phyloP scores from a whole-genome alignment of 176 grass and related monocot genomes.

The Phragmites australis region DNA sequence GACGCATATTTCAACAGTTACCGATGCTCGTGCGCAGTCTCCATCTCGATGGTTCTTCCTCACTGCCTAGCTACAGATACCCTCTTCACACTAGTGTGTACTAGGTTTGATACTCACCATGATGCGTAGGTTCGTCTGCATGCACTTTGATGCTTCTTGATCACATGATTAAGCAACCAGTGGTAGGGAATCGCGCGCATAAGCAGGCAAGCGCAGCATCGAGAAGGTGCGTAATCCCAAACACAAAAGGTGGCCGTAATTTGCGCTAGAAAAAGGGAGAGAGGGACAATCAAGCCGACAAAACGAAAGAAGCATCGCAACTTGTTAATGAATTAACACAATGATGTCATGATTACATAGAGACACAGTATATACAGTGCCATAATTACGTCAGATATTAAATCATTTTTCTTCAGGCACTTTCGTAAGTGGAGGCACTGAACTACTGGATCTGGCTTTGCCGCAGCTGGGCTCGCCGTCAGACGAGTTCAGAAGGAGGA shows the following conservation, averaged over 20 bases:
- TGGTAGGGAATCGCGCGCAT: not conserved
- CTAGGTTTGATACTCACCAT: not conserved
- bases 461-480: conserved; percentile 18
- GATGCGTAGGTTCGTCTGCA: not conserved
- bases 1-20: too few species aligned
- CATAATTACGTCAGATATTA: conserved; percentile 37
- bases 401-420: too few species aligned
- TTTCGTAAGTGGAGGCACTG: not conserved
- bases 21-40: not conserved
- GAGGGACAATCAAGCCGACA: conserved; percentile 48
- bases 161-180: not conserved
- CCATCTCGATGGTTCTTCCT: conserved; percentile 10
- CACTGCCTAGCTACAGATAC: not conserved
- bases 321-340: conserved; percentile 7
- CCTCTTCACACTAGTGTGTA: not conserved
- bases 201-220: not conserved
- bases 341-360: conserved; percentile 43
- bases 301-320: conserved; percentile 48
- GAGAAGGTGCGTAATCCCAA: conserved; percentile 17
- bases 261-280: conserved; percentile 41
- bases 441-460: conserved; percentile 31
- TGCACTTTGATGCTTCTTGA: not conserved
- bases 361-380: not conserved
- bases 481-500: not conserved
- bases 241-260: conserved; percentile 44